Conservation (phyloP, 1,139 yeast species). For the Diutina sp. region DNA sequence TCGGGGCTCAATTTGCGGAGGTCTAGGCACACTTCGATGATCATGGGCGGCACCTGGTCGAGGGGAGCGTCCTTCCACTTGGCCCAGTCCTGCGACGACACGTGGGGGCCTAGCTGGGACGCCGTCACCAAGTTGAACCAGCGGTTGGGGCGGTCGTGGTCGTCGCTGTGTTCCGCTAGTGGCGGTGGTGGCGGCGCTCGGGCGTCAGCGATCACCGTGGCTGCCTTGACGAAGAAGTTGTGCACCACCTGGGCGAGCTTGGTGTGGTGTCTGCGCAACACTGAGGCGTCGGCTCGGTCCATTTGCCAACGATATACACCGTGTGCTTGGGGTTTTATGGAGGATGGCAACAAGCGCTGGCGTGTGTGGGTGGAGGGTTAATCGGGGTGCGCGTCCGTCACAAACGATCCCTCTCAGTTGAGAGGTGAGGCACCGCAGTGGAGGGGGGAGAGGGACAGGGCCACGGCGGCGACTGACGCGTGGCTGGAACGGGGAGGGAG, state of each 20-base stretch:
- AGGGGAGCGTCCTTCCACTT: slow-evolving; percentile 34
- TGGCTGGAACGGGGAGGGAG: no score
- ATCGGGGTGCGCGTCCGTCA: no score
- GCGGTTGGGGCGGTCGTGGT: slow-evolving; percentile 18
- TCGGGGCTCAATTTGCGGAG: slow-evolving; percentile 44
- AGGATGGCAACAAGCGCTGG: no score
- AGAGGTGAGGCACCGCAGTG: no score
- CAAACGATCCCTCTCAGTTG: no score
- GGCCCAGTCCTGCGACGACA: slow-evolving; percentile 37
- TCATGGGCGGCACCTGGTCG: slow-evolving; percentile 50
- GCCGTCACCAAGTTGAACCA: slow-evolving; percentile 59
- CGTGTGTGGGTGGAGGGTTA: no score
- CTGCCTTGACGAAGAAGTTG: slow-evolving; percentile 62
- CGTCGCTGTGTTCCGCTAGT: slow-evolving; percentile 3
- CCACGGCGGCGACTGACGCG: no score
- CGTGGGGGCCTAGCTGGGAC: slow-evolving; percentile 17
- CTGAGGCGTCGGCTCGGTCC: slow-evolving; percentile 1
- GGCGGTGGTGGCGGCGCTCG: slow-evolving; percentile 5
- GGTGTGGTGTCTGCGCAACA: slow-evolving; percentile 9
- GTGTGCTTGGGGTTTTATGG: neutral
- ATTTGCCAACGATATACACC: neutral
- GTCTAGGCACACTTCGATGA: slow-evolving; percentile 75
- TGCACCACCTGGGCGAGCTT: slow-evolving; percentile 36
- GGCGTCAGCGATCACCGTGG: slow-evolving; percentile 36
- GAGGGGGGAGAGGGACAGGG: no score